Percentiles rank a stretch among this genome's conserved stretches.
These are phyloP conservation scores for Teratosphaeria pseudoeucalypti DNA, from an alignment of 2,329 filamentous ascomycete genomes.

Conservation along the genomic window DNA sequence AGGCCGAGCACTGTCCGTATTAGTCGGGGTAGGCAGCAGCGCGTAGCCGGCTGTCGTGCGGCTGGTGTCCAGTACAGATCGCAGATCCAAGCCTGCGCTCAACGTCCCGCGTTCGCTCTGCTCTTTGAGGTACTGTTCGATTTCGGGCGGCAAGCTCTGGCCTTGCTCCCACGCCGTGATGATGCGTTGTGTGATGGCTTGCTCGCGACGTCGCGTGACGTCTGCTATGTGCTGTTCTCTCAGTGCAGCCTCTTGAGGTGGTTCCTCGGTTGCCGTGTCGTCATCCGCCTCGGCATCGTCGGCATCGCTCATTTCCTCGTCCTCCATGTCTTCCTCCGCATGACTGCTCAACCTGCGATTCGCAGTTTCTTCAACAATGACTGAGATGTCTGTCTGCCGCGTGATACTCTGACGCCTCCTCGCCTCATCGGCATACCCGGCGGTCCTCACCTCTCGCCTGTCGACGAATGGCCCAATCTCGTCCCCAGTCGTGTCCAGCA, in stretches of 20 bases:
- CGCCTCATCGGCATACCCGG: slow-evolving; percentile 4
- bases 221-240: slow-evolving; percentile 17
- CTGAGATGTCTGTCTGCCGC: slow-evolving; percentile 24
- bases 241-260: slow-evolving; percentile 13
- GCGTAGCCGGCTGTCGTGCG: slow-evolving; percentile 1
- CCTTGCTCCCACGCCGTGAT: slow-evolving; percentile 23
- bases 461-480: slow-evolving; percentile 54
- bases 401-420: slow-evolving; percentile 19
- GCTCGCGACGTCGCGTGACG: slow-evolving; percentile 16
- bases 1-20: neutral
- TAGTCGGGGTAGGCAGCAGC: neutral
- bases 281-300: slow-evolving; percentile 9
- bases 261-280: slow-evolving; percentile 8
- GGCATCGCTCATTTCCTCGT: slow-evolving; percentile 15
- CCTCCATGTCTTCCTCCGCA: slow-evolving; percentile 9
- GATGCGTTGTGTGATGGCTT: slow-evolving; percentile 21
- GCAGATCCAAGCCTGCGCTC: slow-evolving; percentile 2
- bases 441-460: slow-evolving; percentile 10
- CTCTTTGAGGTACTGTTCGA: slow-evolving; percentile 27
- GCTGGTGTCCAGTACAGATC: neutral
- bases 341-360: slow-evolving; percentile 6
- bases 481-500: slow-evolving; percentile 61
- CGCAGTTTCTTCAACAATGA: slow-evolving; percentile 20
- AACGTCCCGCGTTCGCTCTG: slow-evolving; percentile 21
- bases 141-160: slow-evolving; percentile 21